A percentile compares a stretch with the other conserved stretches of the same genome.
These are phyloP conservation scores for Mucor circinelloides DNA, from an alignment of 371 early-diverging fungal species.

Conservation along the genomic window DNA sequence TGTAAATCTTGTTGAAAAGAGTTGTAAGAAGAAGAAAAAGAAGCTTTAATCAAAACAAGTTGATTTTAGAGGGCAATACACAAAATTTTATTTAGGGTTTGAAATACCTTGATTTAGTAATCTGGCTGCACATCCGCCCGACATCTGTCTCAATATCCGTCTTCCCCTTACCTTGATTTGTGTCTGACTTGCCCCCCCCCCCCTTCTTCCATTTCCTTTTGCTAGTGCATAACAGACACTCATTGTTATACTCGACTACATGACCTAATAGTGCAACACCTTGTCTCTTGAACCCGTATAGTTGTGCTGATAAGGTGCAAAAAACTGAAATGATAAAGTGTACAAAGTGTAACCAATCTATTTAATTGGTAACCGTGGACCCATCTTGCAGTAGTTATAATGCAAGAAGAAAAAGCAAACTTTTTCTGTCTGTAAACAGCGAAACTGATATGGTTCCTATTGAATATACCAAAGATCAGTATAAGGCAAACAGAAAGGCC, in stretches of 20 bases:
- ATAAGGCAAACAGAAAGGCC: no score
- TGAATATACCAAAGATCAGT: no score
- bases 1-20: slow-evolving; percentile 11
- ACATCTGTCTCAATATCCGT: slow-evolving; percentile 24
- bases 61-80: neutral
- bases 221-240: no score
- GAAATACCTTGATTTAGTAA: slow-evolving; percentile 7
- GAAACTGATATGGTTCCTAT: no score
- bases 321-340: neutral
- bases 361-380: neutral
- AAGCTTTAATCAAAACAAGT: neutral
- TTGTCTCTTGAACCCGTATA: neutral
- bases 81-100: slow-evolving; percentile 9
- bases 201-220: neutral
- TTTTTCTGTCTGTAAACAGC: no score
- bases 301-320: neutral
- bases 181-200: neutral
- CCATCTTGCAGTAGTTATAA: neutral
- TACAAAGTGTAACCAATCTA: neutral
- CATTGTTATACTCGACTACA: no score
- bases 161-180: neutral
- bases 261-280: neutral
- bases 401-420: neutral
- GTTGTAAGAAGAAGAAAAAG: neutral
- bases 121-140: slow-evolving; percentile 15